Evolutionary conservation across 208 protist species (phyloP), one percentile per base, ranked within the genome.

Genomic region (Willaertia magna): DNA sequence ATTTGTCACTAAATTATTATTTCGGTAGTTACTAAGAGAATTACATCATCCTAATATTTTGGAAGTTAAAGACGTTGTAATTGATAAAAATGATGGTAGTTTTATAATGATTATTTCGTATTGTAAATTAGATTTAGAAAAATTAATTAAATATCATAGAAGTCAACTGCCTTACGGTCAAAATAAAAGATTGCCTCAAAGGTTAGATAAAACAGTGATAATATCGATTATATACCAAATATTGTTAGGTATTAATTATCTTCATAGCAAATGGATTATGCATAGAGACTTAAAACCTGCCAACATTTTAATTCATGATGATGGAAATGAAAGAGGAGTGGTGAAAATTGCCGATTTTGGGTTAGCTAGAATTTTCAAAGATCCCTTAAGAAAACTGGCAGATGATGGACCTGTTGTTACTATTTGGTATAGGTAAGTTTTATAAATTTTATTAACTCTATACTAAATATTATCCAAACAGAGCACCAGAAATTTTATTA

Each of bases 381-480:
- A 83, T 55, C 78, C 78, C 40, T n/a, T 83, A 20, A 49, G 78
- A 42, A 83, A 55, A 42, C 22, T 83, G 22, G n/a, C 26, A 22
- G 78, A 83, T 55, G 78, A 83, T 55, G 78, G 78, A 20, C 44
- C 78, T 55, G 85, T 89, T 61, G 78, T 86, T 2, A 84, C 87
- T 12, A 74, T 81, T 26, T 92, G 79, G 74, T 89, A 86, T 82
- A 42, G 47, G 47, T 49, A 49, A 16, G 47, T 49, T 4, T 49
- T 49, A 4, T 49, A 4, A 12, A 49, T 49, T 16, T 49, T 49
- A 49, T 16, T 49, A 49, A 16, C 12, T 16, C 4, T 49, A 49
- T 49, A 16, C 47, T 49, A 49, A 16, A 12, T 49, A 49, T 49
- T 49, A n/a, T n/a, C n/a, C n/a, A n/a, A n/a, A n/a, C n/a, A 49